These are phyloP conservation scores for Chlorella sp. DNA, from an alignment of 139 green algal species.

Conservation along the genomic window DNA sequence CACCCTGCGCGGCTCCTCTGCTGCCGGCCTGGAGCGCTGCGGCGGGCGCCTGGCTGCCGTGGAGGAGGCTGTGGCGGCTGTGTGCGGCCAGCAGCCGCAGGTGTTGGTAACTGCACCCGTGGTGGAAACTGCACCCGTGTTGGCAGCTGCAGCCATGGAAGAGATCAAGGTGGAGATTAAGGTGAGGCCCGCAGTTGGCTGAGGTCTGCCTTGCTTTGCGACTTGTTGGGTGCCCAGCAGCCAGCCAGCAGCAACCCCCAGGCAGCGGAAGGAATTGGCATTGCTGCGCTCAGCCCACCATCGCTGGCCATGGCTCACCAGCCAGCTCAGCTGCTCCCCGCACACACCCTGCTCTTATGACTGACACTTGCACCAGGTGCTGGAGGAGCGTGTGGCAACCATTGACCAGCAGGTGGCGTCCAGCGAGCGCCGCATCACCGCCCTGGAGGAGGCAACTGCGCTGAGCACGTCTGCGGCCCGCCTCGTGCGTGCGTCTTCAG, in stretches of 20 bases:
- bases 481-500: neutral
- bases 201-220: too few relatives aligned
- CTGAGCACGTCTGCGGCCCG: neutral
- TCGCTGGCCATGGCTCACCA: too few relatives aligned
- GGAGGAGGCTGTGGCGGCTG: neutral
- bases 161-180: constrained; percentile 15
- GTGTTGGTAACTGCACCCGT: neutral
- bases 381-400: neutral
- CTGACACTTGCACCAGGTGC: neutral
- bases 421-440: neutral
- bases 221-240: too few relatives aligned
- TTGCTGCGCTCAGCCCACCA: too few relatives aligned
- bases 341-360: too few relatives aligned
- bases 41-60: constrained; percentile 1
- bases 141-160: neutral
- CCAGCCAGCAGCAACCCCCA: too few relatives aligned
- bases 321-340: too few relatives aligned
- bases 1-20: neutral
- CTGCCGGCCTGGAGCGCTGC: constrained; percentile 2
- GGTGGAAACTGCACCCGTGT: neutral
- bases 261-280: too few relatives aligned
- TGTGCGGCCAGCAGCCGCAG: neutral
- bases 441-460: neutral
- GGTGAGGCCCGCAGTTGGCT: neutral
- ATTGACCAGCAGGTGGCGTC: neutral